A percentile compares a stretch with the other conserved stretches of the same genome.
Evolutionary conservation across 495 filamentous ascomycete species (phyloP).

Genomic region (Lichina pygmaea): DNA sequence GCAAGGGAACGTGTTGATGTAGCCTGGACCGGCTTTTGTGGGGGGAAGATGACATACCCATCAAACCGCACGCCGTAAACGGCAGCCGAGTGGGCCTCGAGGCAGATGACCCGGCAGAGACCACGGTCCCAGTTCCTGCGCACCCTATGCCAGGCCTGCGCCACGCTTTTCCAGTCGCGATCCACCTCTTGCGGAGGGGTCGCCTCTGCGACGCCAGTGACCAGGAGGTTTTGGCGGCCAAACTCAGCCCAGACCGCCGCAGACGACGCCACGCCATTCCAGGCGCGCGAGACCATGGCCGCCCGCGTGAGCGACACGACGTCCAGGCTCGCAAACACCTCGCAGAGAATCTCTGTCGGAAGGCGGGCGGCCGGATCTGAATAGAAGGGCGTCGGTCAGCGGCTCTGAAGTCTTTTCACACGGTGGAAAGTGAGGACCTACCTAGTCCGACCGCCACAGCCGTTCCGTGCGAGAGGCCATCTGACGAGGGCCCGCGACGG

Average conservation of each 20-base stretch:
- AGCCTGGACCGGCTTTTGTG: not conserved
- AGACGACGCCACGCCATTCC: slow-evolving; percentile 32
- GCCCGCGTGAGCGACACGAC: slow-evolving; percentile 32
- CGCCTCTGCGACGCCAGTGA: slow-evolving; percentile 12
- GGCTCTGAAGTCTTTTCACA: too few relatives aligned
- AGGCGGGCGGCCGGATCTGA: slow-evolving; percentile 27
- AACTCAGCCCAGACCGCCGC: slow-evolving; percentile 59
- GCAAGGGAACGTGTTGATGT: too few relatives aligned
- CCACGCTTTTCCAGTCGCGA: slow-evolving; percentile 72
- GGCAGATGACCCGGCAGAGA: slow-evolving; percentile 53
- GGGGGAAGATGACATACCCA: slow-evolving; percentile 29
- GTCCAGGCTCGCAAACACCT: slow-evolving; percentile 47
- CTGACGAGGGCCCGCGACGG: too few relatives aligned
- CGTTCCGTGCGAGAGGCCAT: too few relatives aligned
- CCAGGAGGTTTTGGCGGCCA: slow-evolving; percentile 10
- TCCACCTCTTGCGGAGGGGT: slow-evolving; percentile 21
- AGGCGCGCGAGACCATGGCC: slow-evolving; percentile 32
- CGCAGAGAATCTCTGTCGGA: slow-evolving; percentile 43
- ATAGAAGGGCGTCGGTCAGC: too few relatives aligned
- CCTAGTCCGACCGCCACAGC: too few relatives aligned
- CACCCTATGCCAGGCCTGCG: slow-evolving; percentile 42
- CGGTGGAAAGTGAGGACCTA: too few relatives aligned
- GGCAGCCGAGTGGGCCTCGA: slow-evolving; percentile 79
- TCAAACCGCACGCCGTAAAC: slow-evolving; percentile 97
- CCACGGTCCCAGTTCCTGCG: slow-evolving; percentile 55